Evolutionary conservation across 306 rosid genomes (phyloP), one percentile per base, ranked within the genome.

Genomic region (Begonia masoniana): DNA sequence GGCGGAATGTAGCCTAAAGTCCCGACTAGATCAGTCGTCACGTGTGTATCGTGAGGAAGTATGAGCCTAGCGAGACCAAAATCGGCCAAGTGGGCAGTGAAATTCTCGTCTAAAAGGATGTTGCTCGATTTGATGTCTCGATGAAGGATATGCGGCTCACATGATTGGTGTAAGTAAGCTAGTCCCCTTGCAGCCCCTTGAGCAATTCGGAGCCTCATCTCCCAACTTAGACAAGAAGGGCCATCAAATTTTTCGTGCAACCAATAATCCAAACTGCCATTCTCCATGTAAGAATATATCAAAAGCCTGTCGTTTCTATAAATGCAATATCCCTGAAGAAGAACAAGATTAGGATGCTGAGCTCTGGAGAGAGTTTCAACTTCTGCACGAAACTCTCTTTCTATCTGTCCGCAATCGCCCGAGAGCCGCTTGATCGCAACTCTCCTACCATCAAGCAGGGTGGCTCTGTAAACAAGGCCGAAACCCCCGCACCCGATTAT

Each of bases 401-500:
- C 95, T 82, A 85, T 78, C 65, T 85, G 89, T 56, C 95, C 89
- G 42, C 89, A 85, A 57, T 85, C 95, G 19, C 95, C 95, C 4
- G 89, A 81, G 54, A 85, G 89, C 68, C 86, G 76, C 70, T 85
- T 85, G 65, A 85, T 23, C 5, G 95, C 95, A 16, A 76, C 89
- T 68, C 76, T 85, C 15, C 73, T 62, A 55, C 95, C 87, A 51
- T 78, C 67, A 5, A 85, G 89, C 72, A 85, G 70, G 74, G 62
- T 62, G 55, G 95, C 95, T 72, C 78, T 85, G 77, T 85, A 85
- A 54, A 85, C 95, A 67, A 85, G 78, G 61, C 95, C 95, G 52
- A 81, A 85, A 43, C 89, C 95, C 2, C 95, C 95, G n/a, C 95
- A 85, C 70, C 95, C 95, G 58, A 85, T 76, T 55, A 85, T 81